These are phyloP conservation scores for Extremus antarcticus DNA, from an alignment of 495 filamentous ascomycete genomes.

Conservation along the genomic window DNA sequence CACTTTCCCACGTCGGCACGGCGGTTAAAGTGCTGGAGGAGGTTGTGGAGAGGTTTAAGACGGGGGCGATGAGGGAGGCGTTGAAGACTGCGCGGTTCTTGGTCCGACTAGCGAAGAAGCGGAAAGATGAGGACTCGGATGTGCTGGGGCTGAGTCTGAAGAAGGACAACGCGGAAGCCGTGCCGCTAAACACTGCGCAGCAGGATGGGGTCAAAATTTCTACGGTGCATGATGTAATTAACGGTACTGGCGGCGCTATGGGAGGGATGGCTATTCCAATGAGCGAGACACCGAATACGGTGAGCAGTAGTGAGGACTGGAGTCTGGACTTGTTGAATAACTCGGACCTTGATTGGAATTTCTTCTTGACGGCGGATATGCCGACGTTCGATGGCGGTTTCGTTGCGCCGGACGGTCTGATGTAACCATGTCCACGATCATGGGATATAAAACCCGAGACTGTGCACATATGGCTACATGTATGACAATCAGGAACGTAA, in stretches of 20 bases:
- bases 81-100: slow-evolving; percentile 33
- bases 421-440: slow-evolving; percentile 6
- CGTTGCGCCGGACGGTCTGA: slow-evolving; percentile 14
- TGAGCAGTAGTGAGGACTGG: slow-evolving; percentile 13
- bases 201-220: neutral
- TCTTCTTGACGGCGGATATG: slow-evolving; percentile 18
- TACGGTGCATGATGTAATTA: neutral
- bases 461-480: no score
- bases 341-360: slow-evolving; percentile 19
- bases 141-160: slow-evolving; percentile 13
- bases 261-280: neutral
- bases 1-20: slow-evolving; percentile 34
- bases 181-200: neutral
- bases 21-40: slow-evolving; percentile 38
- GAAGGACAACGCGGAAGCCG: slow-evolving; percentile 6
- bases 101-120: slow-evolving; percentile 13
- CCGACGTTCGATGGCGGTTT: slow-evolving; percentile 7
- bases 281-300: slow-evolving; percentile 2
- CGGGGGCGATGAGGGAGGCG: slow-evolving; percentile 38
- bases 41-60: slow-evolving; percentile 35
- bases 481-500: no score
- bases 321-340: slow-evolving; percentile 14
- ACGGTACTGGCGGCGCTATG: no score
- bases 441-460: no score
- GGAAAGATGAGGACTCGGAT: slow-evolving; percentile 15